These are phyloP conservation scores for Corylus avellana DNA, from an alignment of 306 rosid genomes.

Conservation along the genomic window DNA sequence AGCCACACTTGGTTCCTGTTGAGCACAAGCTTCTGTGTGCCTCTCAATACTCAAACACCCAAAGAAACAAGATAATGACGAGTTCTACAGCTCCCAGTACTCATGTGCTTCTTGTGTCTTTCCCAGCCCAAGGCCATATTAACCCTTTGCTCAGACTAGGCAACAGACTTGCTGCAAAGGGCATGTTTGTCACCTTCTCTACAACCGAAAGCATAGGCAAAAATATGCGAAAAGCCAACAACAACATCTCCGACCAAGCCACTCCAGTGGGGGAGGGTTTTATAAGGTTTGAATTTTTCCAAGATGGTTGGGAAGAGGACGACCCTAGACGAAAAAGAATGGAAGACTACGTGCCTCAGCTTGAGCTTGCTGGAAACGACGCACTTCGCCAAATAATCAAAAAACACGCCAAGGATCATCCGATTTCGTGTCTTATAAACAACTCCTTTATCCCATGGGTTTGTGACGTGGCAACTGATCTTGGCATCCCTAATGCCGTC, in stretches of 20 bases:
- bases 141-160: conserved; percentile 64
- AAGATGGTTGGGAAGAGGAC: conserved; percentile 34
- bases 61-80: not conserved
- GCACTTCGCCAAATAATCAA: conserved; percentile 18
- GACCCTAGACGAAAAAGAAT: not conserved
- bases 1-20: too few relatives aligned
- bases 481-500: conserved; percentile 48
- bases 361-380: conserved; percentile 33
- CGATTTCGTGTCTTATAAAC: conserved; percentile 45
- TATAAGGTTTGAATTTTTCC: conserved; percentile 50
- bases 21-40: too few relatives aligned
- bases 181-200: conserved; percentile 49
- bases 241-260: not conserved
- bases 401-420: conserved; percentile 13
- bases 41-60: too few relatives aligned
- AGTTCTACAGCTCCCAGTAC: not conserved
- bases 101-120: conserved; percentile 53
- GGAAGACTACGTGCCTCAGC: conserved; percentile 27
- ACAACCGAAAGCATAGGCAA: conserved; percentile 26
- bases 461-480: conserved; percentile 22
- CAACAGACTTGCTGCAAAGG: conserved; percentile 43
- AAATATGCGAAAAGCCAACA: conserved; percentile 34
- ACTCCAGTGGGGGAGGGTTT: conserved; percentile 36
- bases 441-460: conserved; percentile 62
- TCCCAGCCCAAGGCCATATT: conserved; percentile 58